Percentiles rank a stretch among this genome's conserved stretches.
These are phyloP conservation scores for Flaveria sonorensis DNA, from an alignment of 129 eudicot genomes.

Conservation along the genomic window DNA sequence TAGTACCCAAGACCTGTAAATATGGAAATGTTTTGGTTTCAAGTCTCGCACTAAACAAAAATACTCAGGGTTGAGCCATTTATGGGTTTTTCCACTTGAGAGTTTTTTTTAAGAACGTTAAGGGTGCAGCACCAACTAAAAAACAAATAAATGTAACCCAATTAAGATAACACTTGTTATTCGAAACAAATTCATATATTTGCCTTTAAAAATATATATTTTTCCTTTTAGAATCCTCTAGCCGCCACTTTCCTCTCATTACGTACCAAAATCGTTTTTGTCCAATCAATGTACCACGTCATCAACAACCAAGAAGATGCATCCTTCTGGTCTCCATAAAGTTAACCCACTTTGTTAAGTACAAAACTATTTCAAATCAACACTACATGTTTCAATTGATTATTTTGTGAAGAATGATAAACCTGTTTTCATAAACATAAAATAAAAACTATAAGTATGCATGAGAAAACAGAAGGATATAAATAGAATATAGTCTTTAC, in stretches of 20 bases:
- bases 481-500: too few species aligned
- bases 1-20: too few species aligned
- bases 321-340: slow-evolving; percentile 28
- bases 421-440: neutral
- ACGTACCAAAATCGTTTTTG: slow-evolving; percentile 29
- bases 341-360: slow-evolving; percentile 27
- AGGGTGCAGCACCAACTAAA: too few species aligned
- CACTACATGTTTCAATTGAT: slow-evolving; percentile 10
- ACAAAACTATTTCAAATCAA: neutral
- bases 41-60: too few species aligned
- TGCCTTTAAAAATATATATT: too few species aligned
- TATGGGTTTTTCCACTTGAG: too few species aligned
- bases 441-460: neutral
- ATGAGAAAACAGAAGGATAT: neutral
- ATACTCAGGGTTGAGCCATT: too few species aligned
- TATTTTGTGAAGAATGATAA: neutral
- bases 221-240: slow-evolving; percentile 8
- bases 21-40: too few species aligned
- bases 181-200: too few species aligned
- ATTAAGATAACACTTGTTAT: too few species aligned
- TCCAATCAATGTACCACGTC: slow-evolving; percentile 25
- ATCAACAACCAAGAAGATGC: neutral
- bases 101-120: too few species aligned
- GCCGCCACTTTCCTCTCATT: slow-evolving; percentile 30
- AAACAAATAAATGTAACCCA: too few species aligned